A percentile compares a stretch with the other conserved stretches of the same genome.
Conservation (phyloP, 441 rosid species). For the Oxalis stricta region DNA sequence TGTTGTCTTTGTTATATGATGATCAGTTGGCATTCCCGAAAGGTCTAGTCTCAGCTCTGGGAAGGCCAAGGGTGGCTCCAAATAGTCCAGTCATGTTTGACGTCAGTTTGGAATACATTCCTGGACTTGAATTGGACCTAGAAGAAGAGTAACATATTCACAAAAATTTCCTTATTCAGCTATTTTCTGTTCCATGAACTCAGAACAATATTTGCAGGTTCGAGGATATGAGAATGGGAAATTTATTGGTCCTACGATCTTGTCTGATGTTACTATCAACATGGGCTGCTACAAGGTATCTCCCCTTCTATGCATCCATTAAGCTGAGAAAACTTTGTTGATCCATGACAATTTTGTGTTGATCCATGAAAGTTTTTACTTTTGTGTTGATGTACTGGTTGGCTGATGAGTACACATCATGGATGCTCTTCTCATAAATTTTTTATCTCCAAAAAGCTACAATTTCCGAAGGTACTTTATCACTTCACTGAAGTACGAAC, state of each 20-base stretch:
- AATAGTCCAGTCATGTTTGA: conserved; percentile 84
- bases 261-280: conserved; percentile 23
- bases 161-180: no score
- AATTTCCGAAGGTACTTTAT: no score
- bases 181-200: no score
- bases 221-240: conserved; percentile 36
- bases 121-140: conserved; percentile 73
- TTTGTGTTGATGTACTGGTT: no score
- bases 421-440: no score
- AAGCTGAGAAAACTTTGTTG: no score
- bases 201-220: conserved; percentile 24
- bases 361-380: no score
- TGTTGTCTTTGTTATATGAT: conserved; percentile 9
- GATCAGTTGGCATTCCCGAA: conserved; percentile 78
- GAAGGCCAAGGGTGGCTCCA: conserved; percentile 93
- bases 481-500: no score
- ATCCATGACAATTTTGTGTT: no score
- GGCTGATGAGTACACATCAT: no score
- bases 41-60: conserved; percentile 80
- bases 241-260: conserved; percentile 36
- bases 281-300: conserved; percentile 39
- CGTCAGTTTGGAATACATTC: conserved; percentile 78
- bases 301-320: no score
- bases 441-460: no score
- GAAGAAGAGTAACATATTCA: conserved; percentile 30